These are phyloP conservation scores for Abrus precatorius DNA, from an alignment of 306 rosid genomes.

Conservation along the genomic window DNA sequence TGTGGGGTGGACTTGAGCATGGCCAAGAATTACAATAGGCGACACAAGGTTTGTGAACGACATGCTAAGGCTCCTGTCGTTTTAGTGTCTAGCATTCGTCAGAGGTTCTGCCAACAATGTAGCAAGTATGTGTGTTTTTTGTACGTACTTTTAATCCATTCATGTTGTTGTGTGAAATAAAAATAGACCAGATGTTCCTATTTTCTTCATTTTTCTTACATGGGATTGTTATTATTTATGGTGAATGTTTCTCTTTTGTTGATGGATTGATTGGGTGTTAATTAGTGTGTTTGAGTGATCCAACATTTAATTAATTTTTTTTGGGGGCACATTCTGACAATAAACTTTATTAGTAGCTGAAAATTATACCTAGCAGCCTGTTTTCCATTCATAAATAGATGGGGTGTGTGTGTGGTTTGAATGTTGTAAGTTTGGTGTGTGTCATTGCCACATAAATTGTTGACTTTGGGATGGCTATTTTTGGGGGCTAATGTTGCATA, in stretches of 20 bases:
- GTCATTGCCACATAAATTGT: not conserved
- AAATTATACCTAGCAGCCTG: too few relatives aligned
- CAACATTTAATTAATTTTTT: too few relatives aligned
- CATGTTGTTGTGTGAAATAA: not conserved
- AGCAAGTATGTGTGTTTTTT: constrained; percentile 39
- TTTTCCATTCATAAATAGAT: too few relatives aligned
- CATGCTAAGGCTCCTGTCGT: constrained; percentile 52
- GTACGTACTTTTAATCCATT: not conserved
- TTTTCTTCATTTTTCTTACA: too few relatives aligned
- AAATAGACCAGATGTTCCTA: not conserved
- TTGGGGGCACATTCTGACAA: too few relatives aligned
- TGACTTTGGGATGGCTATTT: not conserved
- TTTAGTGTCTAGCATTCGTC: constrained; percentile 49
- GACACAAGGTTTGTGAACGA: constrained; percentile 52
- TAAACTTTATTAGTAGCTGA: too few relatives aligned
- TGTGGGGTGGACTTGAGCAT: constrained; percentile 37
- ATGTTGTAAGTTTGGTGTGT: not conserved
- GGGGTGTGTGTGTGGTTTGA: not conserved
- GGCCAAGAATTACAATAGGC: constrained; percentile 48
- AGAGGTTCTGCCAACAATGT: constrained; percentile 58
- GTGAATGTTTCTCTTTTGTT: too few relatives aligned
- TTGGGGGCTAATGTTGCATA: not conserved
- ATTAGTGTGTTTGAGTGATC: too few relatives aligned
- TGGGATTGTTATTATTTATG: too few relatives aligned
- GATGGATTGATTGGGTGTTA: not conserved